Evolutionary conservation across 2,329 filamentous ascomycete species (phyloP), one percentile per base, ranked within the genome.

Genomic region (Drechslera avenae): DNA sequence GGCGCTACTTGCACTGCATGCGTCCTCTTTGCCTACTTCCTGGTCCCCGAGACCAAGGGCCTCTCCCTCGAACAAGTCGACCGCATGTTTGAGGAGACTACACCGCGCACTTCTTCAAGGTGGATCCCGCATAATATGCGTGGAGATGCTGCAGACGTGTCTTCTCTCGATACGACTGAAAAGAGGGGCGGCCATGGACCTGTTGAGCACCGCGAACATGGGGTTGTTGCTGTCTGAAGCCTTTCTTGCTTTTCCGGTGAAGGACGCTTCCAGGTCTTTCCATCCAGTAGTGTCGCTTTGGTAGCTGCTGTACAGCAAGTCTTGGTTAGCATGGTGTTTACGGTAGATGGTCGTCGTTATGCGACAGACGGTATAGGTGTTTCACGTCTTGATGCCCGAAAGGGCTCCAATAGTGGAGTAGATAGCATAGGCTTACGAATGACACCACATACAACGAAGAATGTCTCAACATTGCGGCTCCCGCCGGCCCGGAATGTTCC

Each of bases 21-120:
- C 46, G 72, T 74, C 7, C 71, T 89, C 46, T 91, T 91, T 66
- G 87, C 90, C 16, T 91, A 85, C 77, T 83, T 80, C 68, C 83
- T 89, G 78, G 85, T 91, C n/a, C 90, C 86, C 60, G 88, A 90
- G 76, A 90, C 88, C 1, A 89, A 86, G 75, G 88, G 88, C 69
- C 83, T 91, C 67, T 87, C 85, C 59, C 77, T 91, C 33, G 88
- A 91, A 72, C 87, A 91, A 76, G 89, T 91, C 59, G 87, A 90
- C 69, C 85, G 84, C 79, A 92, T 93, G 89, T 86, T 94, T 79
- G 88, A 91, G 78, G 89, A 93, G 83, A 86, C 84, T 30, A 89
- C 83, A 5, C 88, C 90, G 36, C 84, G 88, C 53, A 89, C 81
- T 8, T 91, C 87, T 2, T 76, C 83, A 73, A 86, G 84, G 77